Evolutionary conservation across 768 basidiomycete genomes (phyloP), one percentile per base, ranked within the genome.

Genomic region (Tricholoma matsutake): DNA sequence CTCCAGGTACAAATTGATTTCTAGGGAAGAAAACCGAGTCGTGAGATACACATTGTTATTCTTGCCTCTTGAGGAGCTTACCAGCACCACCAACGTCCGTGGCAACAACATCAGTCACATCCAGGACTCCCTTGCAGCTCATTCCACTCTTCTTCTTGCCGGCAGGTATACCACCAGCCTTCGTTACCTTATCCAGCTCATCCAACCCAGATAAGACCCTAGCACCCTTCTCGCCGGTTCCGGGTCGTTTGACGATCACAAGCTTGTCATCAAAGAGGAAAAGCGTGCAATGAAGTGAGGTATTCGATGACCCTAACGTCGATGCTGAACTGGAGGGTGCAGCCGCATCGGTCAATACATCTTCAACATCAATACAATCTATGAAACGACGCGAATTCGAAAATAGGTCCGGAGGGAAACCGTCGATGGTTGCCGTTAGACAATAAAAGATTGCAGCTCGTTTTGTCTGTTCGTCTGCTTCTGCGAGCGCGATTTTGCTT

Each of bases 261-360:
- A 99, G 78, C 68, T 93, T 93, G 75, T 99, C 96, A 63, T 95
- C 91, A 71, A 99, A 98, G 51, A 99, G 80, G 72, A 98, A 91
- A 29, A 99, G 76, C 2, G 91, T 92, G 73, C 91, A 96, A 68
- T 93, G 89, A 16, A 96, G 81, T 0, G 82, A 78, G 2, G 74
- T 67, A 1, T 79, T 74, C 6, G 74, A 67, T 53, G 51, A 53
- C 56, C 76, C 79, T 11, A 78, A 75, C 34, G 80, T 68, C 13
- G 80, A 75, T 10, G 77, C 67, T 16, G 81, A 80, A 54, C 6
- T 31, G 29, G 56, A 57, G 28, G 84, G 81, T 28, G 78, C 65
- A 28, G 77, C 76, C 2, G 78, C 72, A 57, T 89, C 88, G 25
- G 80, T 72, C 41, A 86, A 69, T 34, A 85, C 72, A 68, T 98